Percentiles rank a stretch among this genome's conserved stretches.
Evolutionary conservation across 805 yeast genomes (phyloP).

Genomic region (Kuraishia ogatae): DNA sequence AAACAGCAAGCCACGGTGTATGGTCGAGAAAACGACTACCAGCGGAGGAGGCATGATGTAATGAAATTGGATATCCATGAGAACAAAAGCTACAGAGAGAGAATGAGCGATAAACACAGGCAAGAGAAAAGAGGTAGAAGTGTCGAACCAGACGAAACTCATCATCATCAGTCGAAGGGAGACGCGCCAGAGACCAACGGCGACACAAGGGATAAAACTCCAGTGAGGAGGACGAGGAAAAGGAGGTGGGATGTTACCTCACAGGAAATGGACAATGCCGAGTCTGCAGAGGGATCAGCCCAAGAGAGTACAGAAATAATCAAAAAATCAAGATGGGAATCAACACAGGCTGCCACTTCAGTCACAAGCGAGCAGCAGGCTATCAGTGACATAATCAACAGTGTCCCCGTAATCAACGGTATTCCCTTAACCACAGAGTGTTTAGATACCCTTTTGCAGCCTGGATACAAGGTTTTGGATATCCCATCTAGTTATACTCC

Average conservation of each 20-base stretch:
- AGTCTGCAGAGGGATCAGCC: constrained; percentile 7
- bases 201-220: constrained; percentile 8
- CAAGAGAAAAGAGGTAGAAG: constrained; percentile 26
- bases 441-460: constrained; percentile 41
- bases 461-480: constrained; percentile 34
- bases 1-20: constrained; percentile 18
- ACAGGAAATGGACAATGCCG: constrained; percentile 19
- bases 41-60: constrained; percentile 24
- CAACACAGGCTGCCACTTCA: constrained; percentile 7
- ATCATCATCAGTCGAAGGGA: constrained; percentile 14
- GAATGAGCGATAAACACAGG: constrained; percentile 30
- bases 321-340: constrained; percentile 19
- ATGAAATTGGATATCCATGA: constrained; percentile 2
- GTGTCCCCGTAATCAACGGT: constrained; percentile 22
- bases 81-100: constrained; percentile 28
- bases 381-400: neutral
- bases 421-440: constrained; percentile 34
- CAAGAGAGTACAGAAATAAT: neutral
- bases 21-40: constrained; percentile 39
- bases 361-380: neutral
- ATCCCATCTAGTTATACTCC: constrained; percentile 40
- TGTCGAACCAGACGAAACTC: constrained; percentile 5
- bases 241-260: constrained; percentile 39
- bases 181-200: constrained; percentile 8
- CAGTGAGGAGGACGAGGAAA: constrained; percentile 16